Evolutionary conservation across 2,329 filamentous ascomycete species (phyloP).

Genomic region (Fusarium metavorans): DNA sequence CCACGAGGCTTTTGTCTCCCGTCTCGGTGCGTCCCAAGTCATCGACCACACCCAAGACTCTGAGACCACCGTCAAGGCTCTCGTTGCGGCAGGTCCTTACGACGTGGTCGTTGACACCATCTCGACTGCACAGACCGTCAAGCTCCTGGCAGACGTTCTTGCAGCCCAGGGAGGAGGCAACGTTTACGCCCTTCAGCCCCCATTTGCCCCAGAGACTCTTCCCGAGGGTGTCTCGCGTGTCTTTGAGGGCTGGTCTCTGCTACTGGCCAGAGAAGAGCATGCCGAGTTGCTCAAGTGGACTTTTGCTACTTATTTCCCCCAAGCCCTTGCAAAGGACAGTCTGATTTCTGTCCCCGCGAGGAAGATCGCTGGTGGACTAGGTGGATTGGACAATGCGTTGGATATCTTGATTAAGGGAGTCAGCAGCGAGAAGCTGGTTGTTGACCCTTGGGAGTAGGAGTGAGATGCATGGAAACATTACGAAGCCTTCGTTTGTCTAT

Average conservation of each 20-base stretch:
- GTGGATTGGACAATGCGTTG: conserved; percentile 28
- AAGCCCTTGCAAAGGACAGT: conserved; percentile 16
- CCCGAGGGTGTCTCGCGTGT: conserved; percentile 24
- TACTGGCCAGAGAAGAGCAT: conserved; percentile 32
- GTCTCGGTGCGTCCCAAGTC: conserved; percentile 18
- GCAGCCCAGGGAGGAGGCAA: conserved; percentile 23
- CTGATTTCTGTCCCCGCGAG: conserved; percentile 21
- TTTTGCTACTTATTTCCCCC: conserved; percentile 28
- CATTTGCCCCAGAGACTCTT: conserved; percentile 24
- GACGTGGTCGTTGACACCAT: conserved; percentile 29
- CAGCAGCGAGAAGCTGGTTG: conserved; percentile 34
- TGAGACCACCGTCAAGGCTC: conserved; percentile 7
- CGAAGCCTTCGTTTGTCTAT: neutral
- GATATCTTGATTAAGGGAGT: conserved; percentile 27
- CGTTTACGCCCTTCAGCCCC: conserved; percentile 31
- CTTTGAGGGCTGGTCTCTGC: conserved; percentile 36
- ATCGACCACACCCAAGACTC: conserved; percentile 16
- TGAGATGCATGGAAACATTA: neutral
- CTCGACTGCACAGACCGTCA: conserved; percentile 24
- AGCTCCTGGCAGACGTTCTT: conserved; percentile 26
- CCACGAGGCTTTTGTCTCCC: conserved; percentile 25
- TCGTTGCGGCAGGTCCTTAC: conserved; percentile 22
- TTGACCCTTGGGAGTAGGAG: conserved; percentile 20
- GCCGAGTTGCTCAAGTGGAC: conserved; percentile 22
- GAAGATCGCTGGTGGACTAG: conserved; percentile 27